phyloP scores from a whole-genome alignment of 2,329 filamentous ascomycete genomes.

The Aaosphaeria arxii region DNA sequence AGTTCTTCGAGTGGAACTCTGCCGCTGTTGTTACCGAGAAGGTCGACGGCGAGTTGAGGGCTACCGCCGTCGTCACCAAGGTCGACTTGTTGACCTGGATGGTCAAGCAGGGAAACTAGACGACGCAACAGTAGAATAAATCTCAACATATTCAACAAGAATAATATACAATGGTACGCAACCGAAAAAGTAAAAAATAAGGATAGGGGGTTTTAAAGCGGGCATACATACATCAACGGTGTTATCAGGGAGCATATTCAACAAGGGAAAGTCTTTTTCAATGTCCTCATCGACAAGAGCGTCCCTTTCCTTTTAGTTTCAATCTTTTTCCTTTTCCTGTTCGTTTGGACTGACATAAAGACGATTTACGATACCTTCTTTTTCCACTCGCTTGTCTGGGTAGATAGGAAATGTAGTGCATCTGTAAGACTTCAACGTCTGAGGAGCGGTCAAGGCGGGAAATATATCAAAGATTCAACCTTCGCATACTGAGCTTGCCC shows the following conservation, averaged over 20 bases:
- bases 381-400: too few relatives aligned
- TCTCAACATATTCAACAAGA: background rate
- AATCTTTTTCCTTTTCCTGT: too few relatives aligned
- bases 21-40: slow-evolving; percentile 90
- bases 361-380: too few relatives aligned
- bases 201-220: background rate
- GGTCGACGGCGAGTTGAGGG: slow-evolving; percentile 61
- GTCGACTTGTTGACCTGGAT: slow-evolving; percentile 93
- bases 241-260: background rate
- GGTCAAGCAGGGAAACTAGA: slow-evolving; percentile 59
- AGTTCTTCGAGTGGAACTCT: slow-evolving; percentile 98
- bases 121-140: background rate
- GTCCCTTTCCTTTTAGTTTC: background rate
- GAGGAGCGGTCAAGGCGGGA: too few relatives aligned
- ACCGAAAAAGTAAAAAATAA: background rate
- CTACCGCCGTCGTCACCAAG: slow-evolving; percentile 90
- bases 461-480: too few relatives aligned
- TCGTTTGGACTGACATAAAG: too few relatives aligned
- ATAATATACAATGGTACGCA: background rate
- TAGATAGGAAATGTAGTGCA: background rate
- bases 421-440: background rate
- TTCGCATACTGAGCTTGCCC: too few relatives aligned
- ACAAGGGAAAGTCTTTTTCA: background rate
- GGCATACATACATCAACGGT: background rate
- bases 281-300: background rate